Evolutionary conservation across 75 land plant species (phyloP).

Genomic region (Cryptomeria japonica): DNA sequence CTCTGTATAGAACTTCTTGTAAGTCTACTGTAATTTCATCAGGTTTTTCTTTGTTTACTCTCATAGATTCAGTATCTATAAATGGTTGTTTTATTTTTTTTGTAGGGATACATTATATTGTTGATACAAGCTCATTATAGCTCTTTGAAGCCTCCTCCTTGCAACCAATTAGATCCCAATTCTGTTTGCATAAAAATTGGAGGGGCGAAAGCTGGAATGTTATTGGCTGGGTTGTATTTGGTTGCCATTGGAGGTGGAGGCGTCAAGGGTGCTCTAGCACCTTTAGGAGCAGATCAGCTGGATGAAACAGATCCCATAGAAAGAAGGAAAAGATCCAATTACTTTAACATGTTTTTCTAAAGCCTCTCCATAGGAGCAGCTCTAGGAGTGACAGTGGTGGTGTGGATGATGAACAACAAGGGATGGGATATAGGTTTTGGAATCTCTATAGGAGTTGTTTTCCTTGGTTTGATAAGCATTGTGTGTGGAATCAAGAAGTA

Average conservation of each 20-base stretch:
- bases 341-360: constrained; percentile 59
- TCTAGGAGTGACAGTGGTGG: constrained; percentile 42
- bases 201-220: background rate
- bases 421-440: constrained; percentile 55
- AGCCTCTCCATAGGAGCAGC: constrained; percentile 37
- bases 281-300: constrained; percentile 69
- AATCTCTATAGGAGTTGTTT: constrained; percentile 24
- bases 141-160: constrained; percentile 25
- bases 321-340: constrained; percentile 28
- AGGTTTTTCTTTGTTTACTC: no score
- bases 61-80: no score
- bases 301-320: constrained; percentile 49
- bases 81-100: no score
- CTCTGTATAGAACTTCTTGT: constrained; percentile 37
- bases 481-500: constrained; percentile 32
- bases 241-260: constrained; percentile 67
- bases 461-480: constrained; percentile 29
- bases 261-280: constrained; percentile 46
- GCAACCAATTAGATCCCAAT: background rate
- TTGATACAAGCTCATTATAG: constrained; percentile 16
- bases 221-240: constrained; percentile 40
- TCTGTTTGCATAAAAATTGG: constrained; percentile 19
- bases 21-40: background rate
- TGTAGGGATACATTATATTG: constrained; percentile 13
- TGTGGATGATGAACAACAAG: constrained; percentile 40